These are phyloP conservation scores for Metschnikowia lochheadii DNA, from an alignment of 805 yeast genomes.

Conservation along the genomic window DNA sequence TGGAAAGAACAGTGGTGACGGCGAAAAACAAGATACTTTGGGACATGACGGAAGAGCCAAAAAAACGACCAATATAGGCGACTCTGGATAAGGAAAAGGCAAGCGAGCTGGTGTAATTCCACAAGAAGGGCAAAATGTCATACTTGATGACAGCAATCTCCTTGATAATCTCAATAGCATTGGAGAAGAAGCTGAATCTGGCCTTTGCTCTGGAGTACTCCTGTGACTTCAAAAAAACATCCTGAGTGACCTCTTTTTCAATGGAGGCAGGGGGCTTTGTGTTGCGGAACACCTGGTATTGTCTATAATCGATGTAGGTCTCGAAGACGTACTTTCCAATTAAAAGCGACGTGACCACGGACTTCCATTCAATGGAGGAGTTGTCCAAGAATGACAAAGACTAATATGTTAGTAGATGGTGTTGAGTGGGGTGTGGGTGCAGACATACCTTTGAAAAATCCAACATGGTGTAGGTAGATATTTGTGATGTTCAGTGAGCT, in stretches of 20 bases:
- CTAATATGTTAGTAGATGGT: slow-evolving; percentile 24
- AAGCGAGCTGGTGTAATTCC: slow-evolving; percentile 52
- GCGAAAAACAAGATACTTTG: slow-evolving; percentile 65
- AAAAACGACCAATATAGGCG: slow-evolving; percentile 30
- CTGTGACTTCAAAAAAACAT: slow-evolving; percentile 73
- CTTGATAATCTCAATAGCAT: slow-evolving; percentile 48
- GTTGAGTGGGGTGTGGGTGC: not conserved
- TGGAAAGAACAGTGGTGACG: slow-evolving; percentile 47
- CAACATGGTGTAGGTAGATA: slow-evolving; percentile 8
- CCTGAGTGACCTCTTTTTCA: slow-evolving; percentile 61
- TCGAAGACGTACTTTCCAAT: slow-evolving; percentile 74
- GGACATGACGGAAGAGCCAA: slow-evolving; percentile 55
- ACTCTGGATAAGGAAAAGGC: slow-evolving; percentile 49
- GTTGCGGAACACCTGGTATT: slow-evolving; percentile 59
- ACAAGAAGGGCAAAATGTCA: slow-evolving; percentile 45
- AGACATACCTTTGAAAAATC: slow-evolving; percentile 17
- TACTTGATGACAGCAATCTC: slow-evolving; percentile 55
- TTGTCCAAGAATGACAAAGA: slow-evolving; percentile 55
- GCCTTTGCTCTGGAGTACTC: slow-evolving; percentile 78
- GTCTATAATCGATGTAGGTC: slow-evolving; percentile 69
- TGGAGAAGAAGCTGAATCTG: slow-evolving; percentile 56
- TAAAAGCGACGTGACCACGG: slow-evolving; percentile 67
- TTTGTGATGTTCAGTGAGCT: not conserved
- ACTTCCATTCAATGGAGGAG: slow-evolving; percentile 77
- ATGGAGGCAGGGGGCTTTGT: slow-evolving; percentile 63